Evolutionary conservation across 768 basidiomycete species (phyloP).

Genomic region (Lentinula boryana): DNA sequence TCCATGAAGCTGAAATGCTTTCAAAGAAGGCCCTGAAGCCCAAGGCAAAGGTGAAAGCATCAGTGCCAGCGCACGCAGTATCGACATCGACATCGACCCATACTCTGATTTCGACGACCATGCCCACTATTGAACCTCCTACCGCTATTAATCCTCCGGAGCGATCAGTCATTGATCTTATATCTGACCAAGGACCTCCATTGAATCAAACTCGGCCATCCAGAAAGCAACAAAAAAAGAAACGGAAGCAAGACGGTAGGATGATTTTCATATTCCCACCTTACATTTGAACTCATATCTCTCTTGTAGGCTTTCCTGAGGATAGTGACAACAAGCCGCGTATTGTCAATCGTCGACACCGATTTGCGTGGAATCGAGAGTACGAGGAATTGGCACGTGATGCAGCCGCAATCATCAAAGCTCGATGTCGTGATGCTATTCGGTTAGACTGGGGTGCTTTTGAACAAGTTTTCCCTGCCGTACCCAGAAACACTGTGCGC

Average conservation of each 20-base stretch:
- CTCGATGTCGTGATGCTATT: conserved; percentile 58
- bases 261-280: neutral
- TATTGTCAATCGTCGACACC: conserved; percentile 40
- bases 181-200: conserved; percentile 46
- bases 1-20: conserved; percentile 49
- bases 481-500: conserved; percentile 68
- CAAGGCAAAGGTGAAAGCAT: conserved; percentile 11
- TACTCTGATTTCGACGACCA: neutral
- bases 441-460: conserved; percentile 69
- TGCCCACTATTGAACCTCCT: conserved; percentile 24
- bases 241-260: neutral
- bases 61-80: neutral
- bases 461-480: conserved; percentile 73
- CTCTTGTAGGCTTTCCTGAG: neutral
- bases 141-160: conserved; percentile 39
- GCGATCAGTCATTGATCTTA: conserved; percentile 44
- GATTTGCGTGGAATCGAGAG: conserved; percentile 81
- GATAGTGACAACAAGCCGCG: neutral
- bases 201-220: conserved; percentile 18
- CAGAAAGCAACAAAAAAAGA: conserved; percentile 25
- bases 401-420: conserved; percentile 73
- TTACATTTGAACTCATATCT: no score
- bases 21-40: conserved; percentile 38
- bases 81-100: neutral
- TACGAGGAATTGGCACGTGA: conserved; percentile 89